Conservation (phyloP, 2,329 filamentous ascomycete species). For the Hypoxylon sp. region DNA sequence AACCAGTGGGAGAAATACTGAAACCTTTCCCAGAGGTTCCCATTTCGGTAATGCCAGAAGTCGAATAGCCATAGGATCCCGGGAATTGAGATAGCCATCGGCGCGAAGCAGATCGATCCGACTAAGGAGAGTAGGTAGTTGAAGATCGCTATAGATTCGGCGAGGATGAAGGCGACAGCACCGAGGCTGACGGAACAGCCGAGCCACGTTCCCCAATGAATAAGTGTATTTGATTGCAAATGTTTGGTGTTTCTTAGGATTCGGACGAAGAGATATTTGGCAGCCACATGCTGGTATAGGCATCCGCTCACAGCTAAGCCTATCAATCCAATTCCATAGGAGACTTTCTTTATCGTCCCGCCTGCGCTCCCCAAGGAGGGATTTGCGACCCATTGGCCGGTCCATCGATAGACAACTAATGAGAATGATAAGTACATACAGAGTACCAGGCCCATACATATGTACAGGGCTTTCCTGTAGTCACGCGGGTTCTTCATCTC, state of each 20-base stretch:
- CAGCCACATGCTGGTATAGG: slow-evolving; percentile 54
- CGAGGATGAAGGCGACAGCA: slow-evolving; percentile 47
- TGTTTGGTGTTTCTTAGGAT: slow-evolving; percentile 52
- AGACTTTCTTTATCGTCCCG: slow-evolving; percentile 70
- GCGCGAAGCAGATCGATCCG: slow-evolving; percentile 56
- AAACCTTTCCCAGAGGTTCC: slow-evolving; percentile 35
- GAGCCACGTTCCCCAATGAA: slow-evolving; percentile 54
- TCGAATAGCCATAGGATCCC: slow-evolving; percentile 58
- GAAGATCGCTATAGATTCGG: slow-evolving; percentile 51
- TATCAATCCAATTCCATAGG: slow-evolving; percentile 71
- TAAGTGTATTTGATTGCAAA: slow-evolving; percentile 51
- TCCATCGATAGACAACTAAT: slow-evolving; percentile 73
- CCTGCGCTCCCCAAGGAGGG: slow-evolving; percentile 75
- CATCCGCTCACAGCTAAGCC: slow-evolving; percentile 64
- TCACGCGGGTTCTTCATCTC: slow-evolving; percentile 74
- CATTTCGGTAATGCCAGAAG: slow-evolving; percentile 54
- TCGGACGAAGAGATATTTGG: slow-evolving; percentile 56
- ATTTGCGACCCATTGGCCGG: slow-evolving; percentile 73
- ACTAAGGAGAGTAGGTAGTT: slow-evolving; percentile 54
- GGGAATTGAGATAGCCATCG: slow-evolving; percentile 56
- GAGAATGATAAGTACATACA: slow-evolving; percentile 71
- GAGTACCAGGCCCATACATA: slow-evolving; percentile 71
- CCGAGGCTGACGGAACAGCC: slow-evolving; percentile 48
- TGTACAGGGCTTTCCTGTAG: slow-evolving; percentile 72
- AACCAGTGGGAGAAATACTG: slow-evolving; percentile 42